Conservation (phyloP, 2,329 filamentous ascomycete species). For the Aspergillus viridinutans region DNA sequence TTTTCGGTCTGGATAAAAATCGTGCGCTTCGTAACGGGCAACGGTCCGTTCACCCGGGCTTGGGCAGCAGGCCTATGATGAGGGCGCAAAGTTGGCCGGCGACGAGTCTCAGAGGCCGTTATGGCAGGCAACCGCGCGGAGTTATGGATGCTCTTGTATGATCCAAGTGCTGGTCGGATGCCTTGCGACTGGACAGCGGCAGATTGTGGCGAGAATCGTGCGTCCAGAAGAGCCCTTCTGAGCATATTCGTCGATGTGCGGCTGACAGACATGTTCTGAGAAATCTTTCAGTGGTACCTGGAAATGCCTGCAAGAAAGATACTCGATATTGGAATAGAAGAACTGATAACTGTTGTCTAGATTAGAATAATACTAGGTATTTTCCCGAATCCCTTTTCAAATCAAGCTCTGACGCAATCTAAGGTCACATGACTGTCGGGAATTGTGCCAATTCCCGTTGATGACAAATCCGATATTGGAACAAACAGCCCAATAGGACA, state of each 20-base stretch:
- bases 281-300: conserved; percentile 2
- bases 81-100: conserved; percentile 44
- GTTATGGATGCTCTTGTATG: conserved; percentile 40
- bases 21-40: conserved; percentile 54
- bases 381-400: conserved; percentile 5
- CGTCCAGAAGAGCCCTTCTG: conserved; percentile 24
- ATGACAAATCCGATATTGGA: conserved; percentile 25
- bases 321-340: not conserved
- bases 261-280: conserved; percentile 28
- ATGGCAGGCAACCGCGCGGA: conserved; percentile 44
- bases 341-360: not conserved
- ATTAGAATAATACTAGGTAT: conserved; percentile 8
- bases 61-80: conserved; percentile 37
- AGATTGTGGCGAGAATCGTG: conserved; percentile 16
- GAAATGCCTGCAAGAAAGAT: not conserved
- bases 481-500: conserved; percentile 19
- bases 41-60: conserved; percentile 36
- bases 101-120: conserved; percentile 45
- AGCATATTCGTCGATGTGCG: conserved; percentile 30
- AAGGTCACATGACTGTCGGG: conserved; percentile 20
- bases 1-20: conserved; percentile 98
- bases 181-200: conserved; percentile 20
- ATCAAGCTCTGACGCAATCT: conserved; percentile 31
- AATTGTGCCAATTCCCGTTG: conserved; percentile 1
- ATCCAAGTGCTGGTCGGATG: conserved; percentile 24